Evolutionary conservation across 1,284 basidiomycete genomes (phyloP), one percentile per base, ranked within the genome.

Genomic region (Gomphus sp.): DNA sequence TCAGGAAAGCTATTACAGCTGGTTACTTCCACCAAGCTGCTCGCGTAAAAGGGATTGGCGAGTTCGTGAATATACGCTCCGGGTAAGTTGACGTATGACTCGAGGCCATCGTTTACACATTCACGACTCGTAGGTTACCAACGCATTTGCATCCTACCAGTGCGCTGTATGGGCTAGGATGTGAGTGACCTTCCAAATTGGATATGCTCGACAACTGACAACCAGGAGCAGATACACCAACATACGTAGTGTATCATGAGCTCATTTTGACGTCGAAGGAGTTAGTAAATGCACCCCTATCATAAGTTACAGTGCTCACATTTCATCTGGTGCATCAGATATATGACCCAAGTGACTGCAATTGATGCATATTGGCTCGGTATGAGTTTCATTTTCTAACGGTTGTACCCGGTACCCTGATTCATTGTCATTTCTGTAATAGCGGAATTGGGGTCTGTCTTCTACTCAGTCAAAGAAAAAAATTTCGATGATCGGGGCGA

Each of bases 21-120:
- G 97, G 96, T 28, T 99, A 98, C 75, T 99, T 99, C 81, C 97
- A 99, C 72, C 97, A 99, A 73, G 95, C 97, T 0, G 96, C 96
- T 9, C 79, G 93, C 63, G 95, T 97, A 45, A 99, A 98, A 75
- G 96, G 96, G 69, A 97, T 99, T 62, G 97, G 96, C 63, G 97
- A 99, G 73, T 99, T 98, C 71, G 92, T 96, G 62, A 98, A 99
- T 71, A 91, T 96, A 65, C 82, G 97, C 48, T 95, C 96, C n/a
- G 97, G 94, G 73, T 81, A 62, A 67, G 71, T 28, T 34, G 22
- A 36, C 28, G 16, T 47, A 43, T 25, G 25, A 36, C 7, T 45
- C 14, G n/a, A 28, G 25, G 25, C 22, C 31, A 36, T 8, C 36
- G 36, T 18, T 7, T 31, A 25, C 10, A 34, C 64, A 44, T 31